Conservation (phyloP, 2,329 filamentous ascomycete species). For the Dothideomycetes sp. region DNA sequence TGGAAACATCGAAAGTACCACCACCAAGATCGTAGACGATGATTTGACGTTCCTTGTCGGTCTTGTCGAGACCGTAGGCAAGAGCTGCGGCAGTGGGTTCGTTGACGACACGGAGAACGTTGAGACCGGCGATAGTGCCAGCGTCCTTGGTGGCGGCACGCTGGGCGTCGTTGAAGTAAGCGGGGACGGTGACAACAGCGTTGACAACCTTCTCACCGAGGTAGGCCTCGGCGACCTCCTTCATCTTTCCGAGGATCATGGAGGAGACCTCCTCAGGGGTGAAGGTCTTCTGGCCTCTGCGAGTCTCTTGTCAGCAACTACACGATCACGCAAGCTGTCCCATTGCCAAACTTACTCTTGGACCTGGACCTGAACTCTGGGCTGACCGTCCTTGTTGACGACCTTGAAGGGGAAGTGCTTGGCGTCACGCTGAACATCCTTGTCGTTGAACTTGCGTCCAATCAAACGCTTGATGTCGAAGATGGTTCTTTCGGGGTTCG, state of each 20-base stretch:
- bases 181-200: conserved; percentile 87
- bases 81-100: conserved; percentile 93
- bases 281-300: conserved; percentile 54
- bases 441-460: conserved; percentile 45
- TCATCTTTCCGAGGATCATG: conserved; percentile 79
- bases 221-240: conserved; percentile 70
- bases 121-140: conserved; percentile 82
- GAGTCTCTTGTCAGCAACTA: conserved; percentile 12
- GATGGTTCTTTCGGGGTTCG: conserved; percentile 41
- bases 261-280: conserved; percentile 73
- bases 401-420: conserved; percentile 99
- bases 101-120: conserved; percentile 93
- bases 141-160: conserved; percentile 95
- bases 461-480: conserved; percentile 44
- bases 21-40: conserved; percentile 91
- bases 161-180: conserved; percentile 98
- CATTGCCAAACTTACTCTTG: conserved; percentile 34
- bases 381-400: conserved; percentile 80
- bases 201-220: conserved; percentile 75
- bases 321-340: background rate
- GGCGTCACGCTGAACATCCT: conserved; percentile 82
- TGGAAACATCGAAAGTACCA: conserved; percentile 91
- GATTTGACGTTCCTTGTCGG: conserved; percentile 72
- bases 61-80: conserved; percentile 88
- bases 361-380: conserved; percentile 67